Evolutionary conservation across 140 eudicot species (phyloP), one percentile per base, ranked within the genome.

Genomic region (Anethum foeniculum): DNA sequence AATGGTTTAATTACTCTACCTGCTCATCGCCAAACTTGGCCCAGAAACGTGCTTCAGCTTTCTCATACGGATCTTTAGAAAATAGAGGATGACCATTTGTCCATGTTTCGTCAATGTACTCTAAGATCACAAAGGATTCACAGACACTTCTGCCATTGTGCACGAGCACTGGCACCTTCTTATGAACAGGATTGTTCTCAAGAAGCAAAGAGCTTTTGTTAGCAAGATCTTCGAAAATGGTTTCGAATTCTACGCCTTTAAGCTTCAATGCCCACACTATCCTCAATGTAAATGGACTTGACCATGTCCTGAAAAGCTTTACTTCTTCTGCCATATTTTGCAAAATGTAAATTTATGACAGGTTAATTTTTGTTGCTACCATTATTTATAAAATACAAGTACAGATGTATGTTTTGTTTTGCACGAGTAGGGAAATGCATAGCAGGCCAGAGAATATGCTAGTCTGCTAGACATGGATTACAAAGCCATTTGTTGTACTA

Each of bases 41-140:
- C 96, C 96, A 91, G 39, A 89, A 91, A 81, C 93, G 93, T 47
- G 90, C 85, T 32, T 34, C 38, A 84, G 96, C 93, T 87, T 80
- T 87, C 79, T 83, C 88, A 51, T 84, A 87, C 5, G 93, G 91
- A 86, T 91, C 89, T 75, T 84, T 79, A 1, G 96, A 91, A 43
- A 91, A 62, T 41, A 91, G 73, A 11, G 83, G 92, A 64, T 75
- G 65, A 44, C 76, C 51, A 32, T 79, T 79, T 56, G 80, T 85
- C 96, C 96, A 91, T 77, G 81, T 84, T 76, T 89, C 96, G 7
- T 91, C 96, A 39, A 91, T 74, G 60, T 91, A 91, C 82, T 91
- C 96, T 1, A 91, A 89, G 44, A 91, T 86, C 12, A 91, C 85
- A 15, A 89, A 86, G 10, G 91, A 91, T 80, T 91, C 96, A 64